Percentiles rank a stretch among this genome's conserved stretches.
Conservation (phyloP, 139 green algal genomes). For the Tetradesmus lagerheimii region DNA sequence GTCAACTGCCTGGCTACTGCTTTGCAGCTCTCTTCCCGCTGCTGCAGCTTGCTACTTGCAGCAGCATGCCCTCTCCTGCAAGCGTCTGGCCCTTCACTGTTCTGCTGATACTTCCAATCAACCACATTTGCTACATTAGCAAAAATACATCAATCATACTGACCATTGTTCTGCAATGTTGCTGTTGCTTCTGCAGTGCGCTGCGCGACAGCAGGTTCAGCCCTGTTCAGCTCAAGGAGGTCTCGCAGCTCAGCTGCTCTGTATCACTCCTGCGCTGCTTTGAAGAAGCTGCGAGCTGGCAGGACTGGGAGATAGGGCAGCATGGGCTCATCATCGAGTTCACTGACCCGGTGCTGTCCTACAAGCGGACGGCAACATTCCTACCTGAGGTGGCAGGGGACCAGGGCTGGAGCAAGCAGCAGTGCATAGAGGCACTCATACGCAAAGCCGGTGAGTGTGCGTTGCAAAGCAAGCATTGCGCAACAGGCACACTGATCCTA, state of each 20-base stretch:
- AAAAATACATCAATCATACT: too few relatives aligned
- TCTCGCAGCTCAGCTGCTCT: constrained; percentile 78
- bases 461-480: background rate
- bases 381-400: constrained; percentile 82
- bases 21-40: background rate
- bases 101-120: background rate
- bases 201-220: constrained; percentile 80
- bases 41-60: background rate
- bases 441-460: constrained; percentile 63
- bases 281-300: constrained; percentile 67
- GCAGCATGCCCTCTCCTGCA: too few relatives aligned
- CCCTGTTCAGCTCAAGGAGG: constrained; percentile 62
- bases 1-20: background rate
- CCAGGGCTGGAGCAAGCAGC: constrained; percentile 69
- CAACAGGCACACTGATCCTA: background rate
- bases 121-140: background rate
- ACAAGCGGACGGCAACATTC: constrained; percentile 81
- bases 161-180: too few relatives aligned
- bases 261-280: constrained; percentile 85
- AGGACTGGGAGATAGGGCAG: constrained; percentile 76
- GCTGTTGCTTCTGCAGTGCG: constrained; percentile 56
- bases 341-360: constrained; percentile 59
- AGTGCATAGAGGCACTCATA: constrained; percentile 78
- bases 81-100: too few relatives aligned
- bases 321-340: constrained; percentile 85